Conservation (phyloP, 371 early-diverging fungal genomes). For the Mortierella sp. region DNA sequence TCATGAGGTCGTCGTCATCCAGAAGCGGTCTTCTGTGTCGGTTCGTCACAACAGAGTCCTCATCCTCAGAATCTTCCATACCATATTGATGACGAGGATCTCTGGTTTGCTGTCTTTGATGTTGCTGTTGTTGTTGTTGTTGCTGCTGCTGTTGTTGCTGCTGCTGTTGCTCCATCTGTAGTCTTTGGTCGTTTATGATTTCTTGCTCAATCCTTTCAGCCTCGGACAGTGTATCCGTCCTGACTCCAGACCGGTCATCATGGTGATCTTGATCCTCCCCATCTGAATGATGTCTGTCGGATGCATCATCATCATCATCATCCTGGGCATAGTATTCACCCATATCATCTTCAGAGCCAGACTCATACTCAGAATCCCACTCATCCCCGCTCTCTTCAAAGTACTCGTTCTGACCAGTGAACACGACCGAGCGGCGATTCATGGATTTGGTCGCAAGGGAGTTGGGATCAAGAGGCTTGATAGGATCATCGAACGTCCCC, state of each 20-base stretch:
- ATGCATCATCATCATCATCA: conserved; percentile 42
- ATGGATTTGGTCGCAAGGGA: conserved; percentile 18
- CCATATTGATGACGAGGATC: conserved; percentile 10
- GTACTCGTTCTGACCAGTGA: conserved; percentile 38
- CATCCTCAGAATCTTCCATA: conserved; percentile 17
- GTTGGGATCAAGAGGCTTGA: conserved; percentile 29
- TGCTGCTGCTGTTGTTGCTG: background rate
- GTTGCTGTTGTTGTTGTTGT: conserved; percentile 16
- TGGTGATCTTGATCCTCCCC: conserved; percentile 22
- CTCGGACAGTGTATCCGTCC: conserved; percentile 28
- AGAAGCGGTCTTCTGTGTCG: conserved; percentile 30
- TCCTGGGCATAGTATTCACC: conserved; percentile 55
- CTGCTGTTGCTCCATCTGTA: conserved; percentile 12
- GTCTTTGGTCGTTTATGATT: conserved; percentile 38
- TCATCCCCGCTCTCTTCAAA: conserved; percentile 52
- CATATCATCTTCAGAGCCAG: conserved; percentile 27
- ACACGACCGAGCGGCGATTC: conserved; percentile 48
- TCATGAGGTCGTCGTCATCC: conserved; percentile 45
- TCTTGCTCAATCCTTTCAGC: conserved; percentile 47
- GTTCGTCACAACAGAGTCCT: conserved; percentile 13
- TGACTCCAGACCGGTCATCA: conserved; percentile 16
- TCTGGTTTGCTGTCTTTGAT: conserved; percentile 11
- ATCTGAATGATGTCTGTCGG: conserved; percentile 5
- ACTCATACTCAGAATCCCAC: conserved; percentile 54
- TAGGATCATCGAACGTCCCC: conserved; percentile 52